Percentiles rank a stretch among this genome's conserved stretches.
These are phyloP conservation scores for Apiospora malaysiana DNA, from an alignment of 2,329 filamentous ascomycete genomes.

Conservation along the genomic window DNA sequence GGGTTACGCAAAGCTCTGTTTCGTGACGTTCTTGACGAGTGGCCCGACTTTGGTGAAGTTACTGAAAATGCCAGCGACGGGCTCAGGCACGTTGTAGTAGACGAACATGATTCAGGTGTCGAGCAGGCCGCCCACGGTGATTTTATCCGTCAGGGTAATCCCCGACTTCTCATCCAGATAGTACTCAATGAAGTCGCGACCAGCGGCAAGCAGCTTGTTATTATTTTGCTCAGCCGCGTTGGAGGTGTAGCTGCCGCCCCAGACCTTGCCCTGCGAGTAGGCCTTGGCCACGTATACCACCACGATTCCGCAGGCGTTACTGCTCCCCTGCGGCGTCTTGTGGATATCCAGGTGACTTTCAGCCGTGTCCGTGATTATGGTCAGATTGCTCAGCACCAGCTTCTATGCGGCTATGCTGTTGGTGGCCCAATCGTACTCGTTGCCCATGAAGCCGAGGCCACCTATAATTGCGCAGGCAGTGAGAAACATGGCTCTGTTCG, in stretches of 20 bases:
- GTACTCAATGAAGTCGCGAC: slow-evolving; percentile 62
- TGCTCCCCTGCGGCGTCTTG: slow-evolving; percentile 59
- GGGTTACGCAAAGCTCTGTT: slow-evolving; percentile 53
- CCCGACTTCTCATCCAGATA: slow-evolving; percentile 65
- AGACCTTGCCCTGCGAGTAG: slow-evolving; percentile 47
- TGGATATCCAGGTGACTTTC: slow-evolving; percentile 54
- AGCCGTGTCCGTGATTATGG: slow-evolving; percentile 51
- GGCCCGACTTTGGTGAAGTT: slow-evolving; percentile 58
- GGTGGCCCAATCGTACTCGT: slow-evolving; percentile 56
- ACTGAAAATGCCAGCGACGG: slow-evolving; percentile 59
- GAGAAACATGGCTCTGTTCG: background rate
- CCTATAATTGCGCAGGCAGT: slow-evolving; percentile 7
- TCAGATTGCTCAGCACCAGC: slow-evolving; percentile 57
- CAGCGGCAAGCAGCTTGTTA: slow-evolving; percentile 49
- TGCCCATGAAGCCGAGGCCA: slow-evolving; percentile 54
- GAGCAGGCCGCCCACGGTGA: slow-evolving; percentile 49
- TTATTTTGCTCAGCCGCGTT: slow-evolving; percentile 39
- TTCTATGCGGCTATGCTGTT: slow-evolving; percentile 56
- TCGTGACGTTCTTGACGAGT: slow-evolving; percentile 50
- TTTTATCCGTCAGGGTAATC: slow-evolving; percentile 62
- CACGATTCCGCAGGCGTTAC: slow-evolving; percentile 60
- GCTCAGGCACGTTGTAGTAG: slow-evolving; percentile 64
- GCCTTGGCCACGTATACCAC: slow-evolving; percentile 52
- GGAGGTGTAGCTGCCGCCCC: slow-evolving; percentile 50
- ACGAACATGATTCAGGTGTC: slow-evolving; percentile 66